These are phyloP conservation scores for Apiospora pterosperma DNA, from an alignment of 2,329 filamentous ascomycete genomes.

Conservation along the genomic window DNA sequence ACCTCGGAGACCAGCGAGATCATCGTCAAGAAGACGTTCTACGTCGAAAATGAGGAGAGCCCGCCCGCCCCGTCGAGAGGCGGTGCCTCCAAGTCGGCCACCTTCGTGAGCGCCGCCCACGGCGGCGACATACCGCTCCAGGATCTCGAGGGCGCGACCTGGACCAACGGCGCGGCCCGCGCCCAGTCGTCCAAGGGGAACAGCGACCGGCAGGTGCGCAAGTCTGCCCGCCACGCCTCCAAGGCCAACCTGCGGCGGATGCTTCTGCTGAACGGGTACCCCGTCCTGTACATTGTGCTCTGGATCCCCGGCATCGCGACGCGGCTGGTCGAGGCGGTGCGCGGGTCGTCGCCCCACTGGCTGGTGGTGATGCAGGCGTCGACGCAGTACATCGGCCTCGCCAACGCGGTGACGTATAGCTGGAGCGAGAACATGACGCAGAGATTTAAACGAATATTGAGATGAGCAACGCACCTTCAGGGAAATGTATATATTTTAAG, in stretches of 20 bases:
- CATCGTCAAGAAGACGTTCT: not conserved
- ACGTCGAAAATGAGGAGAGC: not conserved
- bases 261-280: conserved; percentile 34
- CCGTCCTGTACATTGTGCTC: conserved; percentile 33
- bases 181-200: not conserved
- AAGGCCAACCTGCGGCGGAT: conserved; percentile 27
- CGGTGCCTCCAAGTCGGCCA: not conserved
- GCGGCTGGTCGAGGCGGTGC: conserved; percentile 26
- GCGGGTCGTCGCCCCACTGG: conserved; percentile 15
- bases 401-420: conserved; percentile 35
- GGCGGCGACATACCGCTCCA: not conserved
- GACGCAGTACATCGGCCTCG: conserved; percentile 34
- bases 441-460: not conserved
- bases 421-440: conserved; percentile 28
- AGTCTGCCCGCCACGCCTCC: conserved; percentile 13
- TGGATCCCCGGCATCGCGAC: conserved; percentile 36
- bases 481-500: too few species aligned
- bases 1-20: not conserved
- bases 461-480: not conserved
- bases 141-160: not conserved
- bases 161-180: not conserved
- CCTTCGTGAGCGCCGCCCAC: not conserved
- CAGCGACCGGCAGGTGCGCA: conserved; percentile 6
- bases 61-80: not conserved
- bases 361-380: conserved; percentile 28